Evolutionary conservation across 129 eudicot species (phyloP).

Genomic region (Flaveria ramosissima): DNA sequence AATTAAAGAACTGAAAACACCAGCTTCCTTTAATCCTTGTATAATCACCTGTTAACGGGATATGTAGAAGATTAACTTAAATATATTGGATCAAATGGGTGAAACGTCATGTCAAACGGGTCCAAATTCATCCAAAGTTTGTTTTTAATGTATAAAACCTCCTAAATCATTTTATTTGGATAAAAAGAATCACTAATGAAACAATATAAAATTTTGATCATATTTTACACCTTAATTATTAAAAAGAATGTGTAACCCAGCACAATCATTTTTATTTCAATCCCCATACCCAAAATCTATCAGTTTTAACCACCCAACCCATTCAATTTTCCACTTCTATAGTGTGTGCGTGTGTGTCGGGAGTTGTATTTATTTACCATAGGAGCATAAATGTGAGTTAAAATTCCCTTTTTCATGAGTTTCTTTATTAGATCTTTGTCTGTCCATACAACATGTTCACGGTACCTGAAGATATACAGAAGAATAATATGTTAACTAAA

Average conservation of each 20-base stretch:
- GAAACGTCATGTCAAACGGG: background rate
- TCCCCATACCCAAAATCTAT: background rate
- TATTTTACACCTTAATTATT: background rate
- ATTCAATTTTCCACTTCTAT: background rate
- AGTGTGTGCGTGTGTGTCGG: background rate
- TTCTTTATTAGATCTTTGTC: conserved; percentile 43
- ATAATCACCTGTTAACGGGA: conserved; percentile 43
- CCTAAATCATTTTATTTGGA: too few relatives aligned
- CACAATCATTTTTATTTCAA: background rate
- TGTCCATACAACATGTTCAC: conserved; percentile 59
- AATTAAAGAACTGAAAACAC: conserved; percentile 48
- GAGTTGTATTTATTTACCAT: conserved; percentile 43
- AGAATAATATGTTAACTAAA: background rate
- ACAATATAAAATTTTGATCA: background rate
- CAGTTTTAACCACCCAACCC: background rate
- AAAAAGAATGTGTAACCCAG: background rate
- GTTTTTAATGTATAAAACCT: background rate
- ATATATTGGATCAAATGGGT: background rate
- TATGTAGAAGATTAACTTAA: background rate
- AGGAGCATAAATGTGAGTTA: conserved; percentile 64
- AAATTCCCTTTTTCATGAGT: conserved; percentile 48
- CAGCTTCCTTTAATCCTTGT: conserved; percentile 57
- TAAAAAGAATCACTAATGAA: background rate
- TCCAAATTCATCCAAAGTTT: background rate
- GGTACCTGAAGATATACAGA: conserved; percentile 40